Evolutionary conservation across 2,329 filamentous ascomycete species (phyloP).

Genomic region (Aspergillus costaricaensis): DNA sequence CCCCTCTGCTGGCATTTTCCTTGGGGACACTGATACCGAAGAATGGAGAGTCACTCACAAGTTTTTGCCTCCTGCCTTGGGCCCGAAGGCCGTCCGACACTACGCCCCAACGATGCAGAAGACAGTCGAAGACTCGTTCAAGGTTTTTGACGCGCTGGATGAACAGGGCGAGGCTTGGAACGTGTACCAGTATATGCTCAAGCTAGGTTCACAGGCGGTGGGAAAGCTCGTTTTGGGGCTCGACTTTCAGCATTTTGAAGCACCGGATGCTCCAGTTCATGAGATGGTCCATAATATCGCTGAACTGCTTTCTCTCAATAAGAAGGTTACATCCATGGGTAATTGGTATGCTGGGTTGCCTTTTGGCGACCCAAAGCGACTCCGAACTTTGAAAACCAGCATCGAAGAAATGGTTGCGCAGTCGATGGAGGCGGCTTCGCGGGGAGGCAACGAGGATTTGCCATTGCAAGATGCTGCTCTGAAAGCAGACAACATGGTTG

Average conservation of each 20-base stretch:
- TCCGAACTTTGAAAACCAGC: conserved; percentile 29
- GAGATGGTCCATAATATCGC: conserved; percentile 56
- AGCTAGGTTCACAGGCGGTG: conserved; percentile 48
- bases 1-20: conserved; percentile 32
- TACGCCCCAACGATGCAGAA: conserved; percentile 62
- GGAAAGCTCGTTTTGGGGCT: conserved; percentile 48
- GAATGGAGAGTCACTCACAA: conserved; percentile 56
- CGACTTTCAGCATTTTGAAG: conserved; percentile 49
- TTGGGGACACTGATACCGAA: conserved; percentile 36
- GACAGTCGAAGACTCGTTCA: conserved; percentile 55
- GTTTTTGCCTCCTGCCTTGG: conserved; percentile 61
- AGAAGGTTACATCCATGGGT: conserved; percentile 58
- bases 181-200: conserved; percentile 54
- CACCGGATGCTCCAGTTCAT: conserved; percentile 50
- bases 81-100: conserved; percentile 62
- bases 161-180: conserved; percentile 49
- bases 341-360: conserved; percentile 60
- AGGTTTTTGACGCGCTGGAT: conserved; percentile 53
- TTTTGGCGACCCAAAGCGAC: conserved; percentile 57
- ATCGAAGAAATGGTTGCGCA: conserved; percentile 26
- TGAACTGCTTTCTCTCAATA: conserved; percentile 57
- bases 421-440: conserved; percentile 23
- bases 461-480: conserved; percentile 50
- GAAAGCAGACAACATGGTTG: conserved; percentile 38
- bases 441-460: conserved; percentile 30